Conservation (phyloP, 2,329 filamentous ascomycete species). For the Biscogniauxia mediterranea region DNA sequence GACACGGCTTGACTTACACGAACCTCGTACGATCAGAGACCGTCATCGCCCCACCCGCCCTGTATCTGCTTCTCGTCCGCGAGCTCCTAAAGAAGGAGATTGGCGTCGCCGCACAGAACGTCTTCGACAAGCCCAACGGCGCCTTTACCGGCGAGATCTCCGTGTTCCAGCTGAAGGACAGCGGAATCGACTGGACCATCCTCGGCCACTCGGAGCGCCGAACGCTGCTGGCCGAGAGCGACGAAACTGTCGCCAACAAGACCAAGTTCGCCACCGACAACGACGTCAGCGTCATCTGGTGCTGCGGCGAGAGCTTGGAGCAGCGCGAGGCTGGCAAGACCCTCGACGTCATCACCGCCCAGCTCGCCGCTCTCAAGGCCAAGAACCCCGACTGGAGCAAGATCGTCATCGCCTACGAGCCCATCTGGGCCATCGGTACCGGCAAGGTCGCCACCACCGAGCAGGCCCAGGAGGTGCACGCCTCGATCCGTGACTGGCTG, state of each 20-base stretch:
- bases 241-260: conserved; percentile 86
- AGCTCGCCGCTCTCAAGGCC: conserved; percentile 79
- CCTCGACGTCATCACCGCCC: conserved; percentile 77
- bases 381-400: conserved; percentile 85
- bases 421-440: conserved; percentile 94
- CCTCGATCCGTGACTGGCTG: conserved; percentile 87
- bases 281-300: conserved; percentile 89
- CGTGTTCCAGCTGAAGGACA: conserved; percentile 86
- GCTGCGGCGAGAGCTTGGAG: conserved; percentile 94
- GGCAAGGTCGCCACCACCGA: conserved; percentile 87
- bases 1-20: conserved; percentile 10
- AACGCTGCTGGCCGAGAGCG: conserved; percentile 81
- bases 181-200: conserved; percentile 83
- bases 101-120: conserved; percentile 92
- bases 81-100: conserved; percentile 73
- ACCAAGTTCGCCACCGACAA: conserved; percentile 88
- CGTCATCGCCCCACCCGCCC: conserved; percentile 84
- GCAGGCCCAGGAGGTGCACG: conserved; percentile 93
- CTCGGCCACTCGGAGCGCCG: conserved; percentile 95
- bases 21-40: conserved; percentile 63
- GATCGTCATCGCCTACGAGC: conserved; percentile 97
- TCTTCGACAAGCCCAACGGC: conserved; percentile 94
- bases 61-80: conserved; percentile 87
- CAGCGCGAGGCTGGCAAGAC: conserved; percentile 85
- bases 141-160: conserved; percentile 98